These are phyloP conservation scores for Amanita thiersii DNA, from an alignment of 768 basidiomycete genomes.

Conservation along the genomic window DNA sequence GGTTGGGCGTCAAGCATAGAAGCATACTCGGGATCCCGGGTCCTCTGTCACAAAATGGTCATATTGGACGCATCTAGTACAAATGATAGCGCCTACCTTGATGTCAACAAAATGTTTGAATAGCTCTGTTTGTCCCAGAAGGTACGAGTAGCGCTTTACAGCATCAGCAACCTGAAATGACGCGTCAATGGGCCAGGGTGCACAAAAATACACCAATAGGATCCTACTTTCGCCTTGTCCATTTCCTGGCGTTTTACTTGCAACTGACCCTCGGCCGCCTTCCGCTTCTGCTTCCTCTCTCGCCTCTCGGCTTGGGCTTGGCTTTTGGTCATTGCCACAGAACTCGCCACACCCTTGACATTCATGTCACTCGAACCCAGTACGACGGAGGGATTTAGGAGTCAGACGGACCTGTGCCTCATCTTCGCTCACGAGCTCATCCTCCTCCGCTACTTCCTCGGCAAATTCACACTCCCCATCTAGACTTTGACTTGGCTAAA, in stretches of 20 bases:
- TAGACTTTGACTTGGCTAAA: constrained; percentile 53
- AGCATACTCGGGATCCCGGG: constrained; percentile 91
- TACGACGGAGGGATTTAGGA: not conserved
- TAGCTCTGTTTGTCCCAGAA: constrained; percentile 96
- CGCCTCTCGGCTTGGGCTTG: constrained; percentile 23
- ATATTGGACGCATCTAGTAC: constrained; percentile 1
- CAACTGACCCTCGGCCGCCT: constrained; percentile 63
- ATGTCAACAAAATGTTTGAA: constrained; percentile 99
- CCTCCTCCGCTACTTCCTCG: constrained; percentile 49
- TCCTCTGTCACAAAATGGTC: constrained; percentile 39
- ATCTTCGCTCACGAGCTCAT: constrained; percentile 52
- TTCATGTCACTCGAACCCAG: constrained; percentile 9
- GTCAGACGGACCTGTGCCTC: constrained; percentile 28
- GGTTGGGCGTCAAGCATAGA: constrained; percentile 81
- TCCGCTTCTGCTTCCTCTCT: constrained; percentile 42
- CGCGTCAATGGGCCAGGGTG: constrained; percentile 12
- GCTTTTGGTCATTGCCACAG: constrained; percentile 24
- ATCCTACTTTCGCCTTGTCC: constrained; percentile 76
- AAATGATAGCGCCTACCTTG: constrained; percentile 46
- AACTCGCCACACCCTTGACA: constrained; percentile 13
- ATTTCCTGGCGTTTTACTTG: constrained; percentile 70
- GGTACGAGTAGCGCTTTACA: constrained; percentile 93
- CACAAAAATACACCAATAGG: not conserved
- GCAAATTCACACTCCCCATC: constrained; percentile 75
- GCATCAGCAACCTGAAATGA: constrained; percentile 71